A percentile compares a stretch with the other conserved stretches of the same genome.
Evolutionary conservation across 2,329 filamentous ascomycete genomes (phyloP).

Genomic region (Cercospora brassicicola): DNA sequence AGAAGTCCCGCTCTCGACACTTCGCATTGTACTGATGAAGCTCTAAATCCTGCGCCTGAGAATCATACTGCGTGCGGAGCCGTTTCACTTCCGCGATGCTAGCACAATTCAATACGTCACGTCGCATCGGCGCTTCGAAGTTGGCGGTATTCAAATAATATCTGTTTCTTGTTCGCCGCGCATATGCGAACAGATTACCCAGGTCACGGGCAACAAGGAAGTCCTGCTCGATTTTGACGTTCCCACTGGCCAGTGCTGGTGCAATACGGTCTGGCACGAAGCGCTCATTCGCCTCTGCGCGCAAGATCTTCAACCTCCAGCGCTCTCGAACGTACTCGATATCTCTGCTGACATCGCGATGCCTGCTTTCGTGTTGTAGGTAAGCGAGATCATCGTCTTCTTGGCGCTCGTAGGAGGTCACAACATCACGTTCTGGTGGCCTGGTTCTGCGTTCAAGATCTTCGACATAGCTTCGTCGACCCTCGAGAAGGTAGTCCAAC

Average conservation of each 20-base stretch:
- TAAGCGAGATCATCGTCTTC: slow-evolving; percentile 16
- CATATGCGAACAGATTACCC: slow-evolving; percentile 22
- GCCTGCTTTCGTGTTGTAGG: not conserved
- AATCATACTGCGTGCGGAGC: slow-evolving; percentile 14
- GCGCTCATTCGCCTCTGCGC: not conserved
- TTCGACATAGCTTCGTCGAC: slow-evolving; percentile 19
- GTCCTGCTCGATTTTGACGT: slow-evolving; percentile 12
- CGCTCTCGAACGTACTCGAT: slow-evolving; percentile 14
- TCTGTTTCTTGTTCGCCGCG: slow-evolving; percentile 4
- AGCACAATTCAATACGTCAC: slow-evolving; percentile 14
- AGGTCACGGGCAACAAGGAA: slow-evolving; percentile 21
- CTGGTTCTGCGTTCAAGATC: slow-evolving; percentile 14
- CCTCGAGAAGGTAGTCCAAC: slow-evolving; percentile 29
- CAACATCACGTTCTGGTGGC: slow-evolving; percentile 5
- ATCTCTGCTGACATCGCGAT: slow-evolving; percentile 5
- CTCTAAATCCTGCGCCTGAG: slow-evolving; percentile 16
- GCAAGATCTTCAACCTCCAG: slow-evolving; percentile 17
- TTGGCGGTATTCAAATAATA: slow-evolving; percentile 17
- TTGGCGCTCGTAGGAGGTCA: slow-evolving; percentile 8
- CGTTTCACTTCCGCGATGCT: slow-evolving; percentile 13
- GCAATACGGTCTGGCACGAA: slow-evolving; percentile 11
- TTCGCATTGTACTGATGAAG: slow-evolving; percentile 20
- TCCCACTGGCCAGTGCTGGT: slow-evolving; percentile 4
- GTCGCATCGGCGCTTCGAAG: slow-evolving; percentile 19
- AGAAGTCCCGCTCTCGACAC: slow-evolving; percentile 25